Evolutionary conservation across 306 rosid species (phyloP).

Genomic region (Cucurbita maxima): DNA sequence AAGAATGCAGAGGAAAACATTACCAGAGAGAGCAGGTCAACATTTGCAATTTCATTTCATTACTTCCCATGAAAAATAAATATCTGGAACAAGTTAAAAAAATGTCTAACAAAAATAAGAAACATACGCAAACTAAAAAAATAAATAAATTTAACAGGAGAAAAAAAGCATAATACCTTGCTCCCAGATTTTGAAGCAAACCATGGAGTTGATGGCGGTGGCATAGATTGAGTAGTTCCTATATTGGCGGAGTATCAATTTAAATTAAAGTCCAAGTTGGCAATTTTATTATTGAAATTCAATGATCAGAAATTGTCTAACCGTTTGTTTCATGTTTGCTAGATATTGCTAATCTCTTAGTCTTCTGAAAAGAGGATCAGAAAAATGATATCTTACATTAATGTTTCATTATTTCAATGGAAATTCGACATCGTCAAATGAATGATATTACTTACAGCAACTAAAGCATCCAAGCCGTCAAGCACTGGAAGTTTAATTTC

Average conservation of each 20-base stretch:
- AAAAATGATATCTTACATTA: conserved; percentile 1
- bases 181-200: conserved; percentile 51
- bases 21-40: background rate
- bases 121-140: background rate
- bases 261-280: conserved; percentile 4
- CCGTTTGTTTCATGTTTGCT: conserved; percentile 33
- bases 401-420: background rate
- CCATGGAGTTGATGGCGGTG: conserved; percentile 24
- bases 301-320: conserved; percentile 14
- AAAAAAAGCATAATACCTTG: conserved; percentile 26
- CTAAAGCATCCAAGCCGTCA: conserved; percentile 60
- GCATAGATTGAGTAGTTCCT: conserved; percentile 33
- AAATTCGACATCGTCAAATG: conserved; percentile 1
- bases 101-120: background rate
- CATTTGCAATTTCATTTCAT: background rate
- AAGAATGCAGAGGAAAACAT: background rate
- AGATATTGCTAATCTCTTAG: conserved; percentile 24
- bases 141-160: background rate
- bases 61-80: background rate
- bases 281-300: background rate
- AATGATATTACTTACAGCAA: conserved; percentile 31
- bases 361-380: conserved; percentile 26
- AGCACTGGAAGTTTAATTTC: conserved; percentile 50
- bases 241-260: background rate
- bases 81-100: background rate